These are phyloP conservation scores for Obelidium mucronatum DNA, from an alignment of 192 early-diverging fungal species.

Conservation along the genomic window DNA sequence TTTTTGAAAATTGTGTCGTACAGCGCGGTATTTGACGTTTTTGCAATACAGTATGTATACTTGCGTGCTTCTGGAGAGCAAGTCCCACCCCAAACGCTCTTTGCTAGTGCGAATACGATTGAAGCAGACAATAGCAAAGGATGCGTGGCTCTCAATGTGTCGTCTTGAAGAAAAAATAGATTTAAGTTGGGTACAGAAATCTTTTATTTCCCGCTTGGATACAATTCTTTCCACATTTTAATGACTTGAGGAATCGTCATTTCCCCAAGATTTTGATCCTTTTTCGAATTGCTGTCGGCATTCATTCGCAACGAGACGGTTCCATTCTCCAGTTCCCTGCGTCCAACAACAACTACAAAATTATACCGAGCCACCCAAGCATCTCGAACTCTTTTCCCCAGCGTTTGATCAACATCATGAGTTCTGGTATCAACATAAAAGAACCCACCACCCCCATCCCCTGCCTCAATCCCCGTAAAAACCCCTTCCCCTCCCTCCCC, in stretches of 20 bases:
- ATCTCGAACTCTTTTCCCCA: slow-evolving; percentile 80
- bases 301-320: slow-evolving; percentile 76
- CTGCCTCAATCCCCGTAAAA: neutral
- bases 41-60: too few relatives aligned
- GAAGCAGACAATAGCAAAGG: too few relatives aligned
- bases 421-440: slow-evolving; percentile 67
- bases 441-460: too few relatives aligned
- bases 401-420: slow-evolving; percentile 73
- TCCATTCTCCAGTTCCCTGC: slow-evolving; percentile 72
- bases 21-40: too few relatives aligned
- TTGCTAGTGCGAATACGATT: too few relatives aligned
- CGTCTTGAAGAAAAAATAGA: neutral
- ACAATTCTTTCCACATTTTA: slow-evolving; percentile 20
- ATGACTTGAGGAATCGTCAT: slow-evolving; percentile 21
- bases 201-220: slow-evolving; percentile 16
- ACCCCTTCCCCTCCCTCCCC: slow-evolving; percentile 40
- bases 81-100: too few relatives aligned
- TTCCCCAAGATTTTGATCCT: slow-evolving; percentile 22
- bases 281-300: neutral
- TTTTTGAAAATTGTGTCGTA: too few relatives aligned
- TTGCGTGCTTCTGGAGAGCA: too few relatives aligned
- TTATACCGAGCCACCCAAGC: slow-evolving; percentile 87
- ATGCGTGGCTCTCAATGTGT: neutral
- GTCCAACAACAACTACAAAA: slow-evolving; percentile 87
- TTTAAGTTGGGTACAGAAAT: neutral